Base-by-base conservation (phyloP, 306 rosid species). In the Quercus cerris region DNA sequence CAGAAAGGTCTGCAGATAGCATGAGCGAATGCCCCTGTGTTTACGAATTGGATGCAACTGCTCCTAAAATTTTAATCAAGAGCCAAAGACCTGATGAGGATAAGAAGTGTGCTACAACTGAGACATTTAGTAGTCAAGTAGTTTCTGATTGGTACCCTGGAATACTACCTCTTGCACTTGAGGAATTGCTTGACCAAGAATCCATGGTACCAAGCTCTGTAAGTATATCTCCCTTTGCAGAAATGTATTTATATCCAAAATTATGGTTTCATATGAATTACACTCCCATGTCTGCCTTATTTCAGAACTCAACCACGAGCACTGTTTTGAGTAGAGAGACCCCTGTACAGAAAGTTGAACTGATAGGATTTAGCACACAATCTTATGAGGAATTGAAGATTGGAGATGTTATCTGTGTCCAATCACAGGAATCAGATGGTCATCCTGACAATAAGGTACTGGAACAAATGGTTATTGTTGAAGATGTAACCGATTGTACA, bases 271-370 rank as follows among this genome's bases (percentile, higher is more conserved):
- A 70, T 69, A 63, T 15, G 55, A 79, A 57, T 77, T 77, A 88
- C 64, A 35, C 28, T 17, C 63, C 18, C 13, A 52, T 64, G 44
- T 81, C 17, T 81, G 57, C 79, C 31, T 79, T 84, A 73, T 64
- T 81, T 81, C 92, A 93, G 98, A 83, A 83, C 83, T 57, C 72
- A 77, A 71, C 78, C 80, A 75, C 74, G 61, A 78, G 77, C 77
- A 38, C 76, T 70, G 75, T 84, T 84, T 82, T 88, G 75, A 56
- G 71, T 51, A 81, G 78, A 64, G 94, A 88, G 68, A 79, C 17
- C 82, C 73, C 70, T 85, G 64, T 46, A 58, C 73, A 75, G 63
- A 73, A 82, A 75, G 84, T 84, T 71, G 87, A 83, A 75, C 83
- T 68, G 62, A 54, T 22, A 54, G 75, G 67, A 74, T 55, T 28